Conservation (phyloP, 2,329 filamentous ascomycete species). For the Botrytis porri region DNA sequence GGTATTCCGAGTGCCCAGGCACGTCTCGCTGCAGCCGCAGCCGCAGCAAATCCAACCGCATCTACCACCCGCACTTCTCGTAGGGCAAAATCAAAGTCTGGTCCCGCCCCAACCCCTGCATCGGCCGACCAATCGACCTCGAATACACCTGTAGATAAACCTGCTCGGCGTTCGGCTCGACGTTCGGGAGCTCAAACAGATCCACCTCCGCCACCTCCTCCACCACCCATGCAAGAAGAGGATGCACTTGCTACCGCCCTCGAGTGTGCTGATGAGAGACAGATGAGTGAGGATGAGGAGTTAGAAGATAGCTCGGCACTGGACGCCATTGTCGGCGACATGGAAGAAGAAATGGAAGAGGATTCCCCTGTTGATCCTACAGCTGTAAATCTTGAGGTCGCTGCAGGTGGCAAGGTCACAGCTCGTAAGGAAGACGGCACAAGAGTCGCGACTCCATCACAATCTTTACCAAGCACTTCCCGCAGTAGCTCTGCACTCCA, state of each 20-base stretch:
- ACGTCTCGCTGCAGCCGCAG: constrained; percentile 32
- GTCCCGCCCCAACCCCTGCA: constrained; percentile 43
- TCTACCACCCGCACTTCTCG: constrained; percentile 38
- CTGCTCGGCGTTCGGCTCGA: constrained; percentile 61
- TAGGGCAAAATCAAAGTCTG: constrained; percentile 46
- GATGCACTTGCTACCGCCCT: constrained; percentile 67
- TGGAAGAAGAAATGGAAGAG: constrained; percentile 79
- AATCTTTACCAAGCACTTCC: constrained; percentile 49
- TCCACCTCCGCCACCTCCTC: constrained; percentile 50
- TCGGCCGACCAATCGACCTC: constrained; percentile 42
- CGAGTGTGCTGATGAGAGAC: constrained; percentile 91
- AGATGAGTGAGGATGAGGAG: constrained; percentile 70
- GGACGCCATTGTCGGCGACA: constrained; percentile 84
- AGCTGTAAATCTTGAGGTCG: constrained; percentile 89
- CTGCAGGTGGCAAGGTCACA: constrained; percentile 80
- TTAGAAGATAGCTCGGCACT: constrained; percentile 64
- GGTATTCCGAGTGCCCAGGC: constrained; percentile 33
- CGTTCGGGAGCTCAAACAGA: constrained; percentile 54
- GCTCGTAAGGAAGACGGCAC: constrained; percentile 91
- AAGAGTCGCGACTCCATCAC: constrained; percentile 76
- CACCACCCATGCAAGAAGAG: constrained; percentile 55
- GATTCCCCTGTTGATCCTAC: constrained; percentile 75
- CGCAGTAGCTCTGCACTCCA: constrained; percentile 42
- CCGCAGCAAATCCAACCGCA: constrained; percentile 42
- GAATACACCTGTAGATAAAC: constrained; percentile 55